Base-by-base conservation (phyloP, 163 green algal genomes). In the Chloroidium sp. region DNA sequence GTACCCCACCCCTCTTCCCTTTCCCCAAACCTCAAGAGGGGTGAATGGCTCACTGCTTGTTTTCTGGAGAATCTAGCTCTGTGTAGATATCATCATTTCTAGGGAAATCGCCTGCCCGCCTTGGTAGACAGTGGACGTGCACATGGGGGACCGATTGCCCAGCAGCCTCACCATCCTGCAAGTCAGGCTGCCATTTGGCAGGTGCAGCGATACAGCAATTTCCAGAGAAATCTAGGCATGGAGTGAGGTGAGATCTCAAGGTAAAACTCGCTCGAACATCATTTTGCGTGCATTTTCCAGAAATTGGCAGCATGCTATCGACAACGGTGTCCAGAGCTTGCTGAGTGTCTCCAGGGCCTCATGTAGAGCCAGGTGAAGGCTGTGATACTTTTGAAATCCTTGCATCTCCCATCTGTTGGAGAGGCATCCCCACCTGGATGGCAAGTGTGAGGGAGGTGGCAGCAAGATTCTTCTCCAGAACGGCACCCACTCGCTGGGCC, bases 1-100 rank as follows among this genome's bases (percentile, higher is more conserved):
- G 36, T 36, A 36, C 36, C 36, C 36, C 36, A 36, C 36, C 36
- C 36, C 36, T 36, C 36, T 36, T 36, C 36, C 36, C 36, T 36
- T 36, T 36, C 36, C 36, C 36, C 36, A 36, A 36, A 36, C 36
- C 36, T 36, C 36, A 36, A 36, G 36, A 36, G 36, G 36, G 36
- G 36, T 36, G 36, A 36, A 36, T 36, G 36, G 36, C 82, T 85
- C 86, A 62, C 80, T 79, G 2, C 36, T 36, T 83, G 78, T 8
- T 87, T 82, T 36, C 36, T 36, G 36, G 36, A 36, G 36, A 36
- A 69, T 97, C 94, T 8, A 99, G 90, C 0, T 82, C 93, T 74
- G 97, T 92, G 87, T 99, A 99, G 4, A 99, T 88, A 69, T 98
- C 84, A 79, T 99, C 96, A 88, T 99, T 99, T 2, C 88, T 85